Evolutionary conservation across 2,329 filamentous ascomycete genomes (phyloP).

Genomic region (Claviceps pusilla): DNA sequence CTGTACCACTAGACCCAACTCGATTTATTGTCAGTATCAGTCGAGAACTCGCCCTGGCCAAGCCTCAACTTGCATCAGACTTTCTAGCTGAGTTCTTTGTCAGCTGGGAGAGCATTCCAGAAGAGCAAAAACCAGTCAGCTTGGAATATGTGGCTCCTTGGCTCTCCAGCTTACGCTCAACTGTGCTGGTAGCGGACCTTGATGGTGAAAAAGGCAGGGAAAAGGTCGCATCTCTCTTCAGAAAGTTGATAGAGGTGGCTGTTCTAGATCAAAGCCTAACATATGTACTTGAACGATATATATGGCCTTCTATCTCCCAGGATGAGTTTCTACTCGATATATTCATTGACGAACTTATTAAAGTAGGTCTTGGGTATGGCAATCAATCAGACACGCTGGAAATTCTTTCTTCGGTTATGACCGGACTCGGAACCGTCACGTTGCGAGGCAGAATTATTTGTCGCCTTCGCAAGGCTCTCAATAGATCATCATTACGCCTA

Average conservation of each 20-base stretch:
- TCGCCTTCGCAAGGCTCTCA: conserved; percentile 50
- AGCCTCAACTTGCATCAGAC: conserved; percentile 52
- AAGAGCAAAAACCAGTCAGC: conserved; percentile 51
- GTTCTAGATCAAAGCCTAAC: conserved; percentile 44
- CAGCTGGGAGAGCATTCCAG: conserved; percentile 54
- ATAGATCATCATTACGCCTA: conserved; percentile 51
- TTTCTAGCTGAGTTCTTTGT: conserved; percentile 62
- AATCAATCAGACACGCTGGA: conserved; percentile 45
- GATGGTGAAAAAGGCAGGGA: conserved; percentile 54
- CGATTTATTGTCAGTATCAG: conserved; percentile 52
- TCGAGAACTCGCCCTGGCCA: conserved; percentile 44
- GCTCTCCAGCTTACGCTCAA: conserved; percentile 45
- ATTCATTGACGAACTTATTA: conserved; percentile 52
- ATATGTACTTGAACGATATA: conserved; percentile 47
- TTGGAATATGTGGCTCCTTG: conserved; percentile 57
- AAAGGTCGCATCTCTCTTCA: conserved; percentile 46
- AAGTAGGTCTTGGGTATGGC: conserved; percentile 42
- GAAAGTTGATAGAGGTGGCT: conserved; percentile 52
- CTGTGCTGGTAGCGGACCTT: conserved; percentile 40
- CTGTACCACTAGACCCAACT: conserved; percentile 47
- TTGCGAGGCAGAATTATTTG: conserved; percentile 51
- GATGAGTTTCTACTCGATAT: conserved; percentile 53
- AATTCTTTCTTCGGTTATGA: conserved; percentile 45
- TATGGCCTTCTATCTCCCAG: conserved; percentile 49
- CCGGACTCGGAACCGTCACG: conserved; percentile 49